Conservation (phyloP, 73 alveolate species). For the Tetrahymena malaccensis region DNA sequence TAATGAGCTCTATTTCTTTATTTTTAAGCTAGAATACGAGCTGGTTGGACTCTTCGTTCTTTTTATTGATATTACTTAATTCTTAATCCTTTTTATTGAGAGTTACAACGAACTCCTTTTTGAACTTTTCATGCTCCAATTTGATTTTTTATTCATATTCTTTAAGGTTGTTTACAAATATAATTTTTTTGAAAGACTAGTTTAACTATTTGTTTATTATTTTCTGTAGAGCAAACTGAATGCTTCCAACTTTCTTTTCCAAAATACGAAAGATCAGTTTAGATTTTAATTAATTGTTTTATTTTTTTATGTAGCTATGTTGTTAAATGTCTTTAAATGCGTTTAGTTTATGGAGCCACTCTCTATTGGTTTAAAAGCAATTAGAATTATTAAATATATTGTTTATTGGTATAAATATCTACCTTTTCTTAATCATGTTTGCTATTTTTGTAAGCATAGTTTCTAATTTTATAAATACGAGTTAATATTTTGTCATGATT, state of each 20-base stretch:
- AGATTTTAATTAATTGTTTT: constrained; percentile 2
- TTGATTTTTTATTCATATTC: background rate
- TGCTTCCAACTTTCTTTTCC: constrained; percentile 12
- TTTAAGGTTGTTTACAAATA: background rate
- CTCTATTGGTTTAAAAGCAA: background rate
- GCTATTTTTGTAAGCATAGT: constrained; percentile 16
- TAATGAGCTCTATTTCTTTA: background rate
- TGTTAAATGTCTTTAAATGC: constrained; percentile 14
- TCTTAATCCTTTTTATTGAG: background rate
- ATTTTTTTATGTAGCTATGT: background rate
- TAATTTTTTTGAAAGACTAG: background rate
- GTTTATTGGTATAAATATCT: background rate
- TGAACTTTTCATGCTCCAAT: background rate
- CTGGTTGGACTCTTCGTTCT: background rate
- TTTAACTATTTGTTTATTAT: background rate
- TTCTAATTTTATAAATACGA: constrained; percentile 52
- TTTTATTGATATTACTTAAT: background rate
- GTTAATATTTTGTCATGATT: constrained; percentile 59
- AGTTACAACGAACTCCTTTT: background rate
- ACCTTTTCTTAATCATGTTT: constrained; percentile 15
- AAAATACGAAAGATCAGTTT: background rate
- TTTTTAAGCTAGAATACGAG: background rate
- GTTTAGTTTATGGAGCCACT: background rate
- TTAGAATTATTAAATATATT: background rate
- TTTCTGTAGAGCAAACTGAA: background rate